Evolutionary conservation across 768 basidiomycete genomes (phyloP), one percentile per base, ranked within the genome.

Genomic region (Crucibulum laeve): DNA sequence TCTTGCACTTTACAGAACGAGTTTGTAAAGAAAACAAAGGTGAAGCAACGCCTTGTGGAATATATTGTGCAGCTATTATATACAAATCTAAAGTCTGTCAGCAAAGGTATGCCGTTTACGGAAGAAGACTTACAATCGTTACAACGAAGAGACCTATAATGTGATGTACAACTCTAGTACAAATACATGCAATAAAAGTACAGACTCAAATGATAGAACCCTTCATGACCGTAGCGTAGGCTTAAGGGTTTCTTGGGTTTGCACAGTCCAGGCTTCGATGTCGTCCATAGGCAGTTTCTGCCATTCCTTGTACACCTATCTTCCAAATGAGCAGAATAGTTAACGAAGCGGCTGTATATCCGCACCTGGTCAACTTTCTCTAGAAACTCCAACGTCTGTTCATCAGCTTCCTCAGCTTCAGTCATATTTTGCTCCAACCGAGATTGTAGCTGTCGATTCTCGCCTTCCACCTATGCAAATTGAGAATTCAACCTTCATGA

Each of bases 251-350:
- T 70, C 66, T 18, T 51, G 58, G 60, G 77, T 59, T 62, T 77
- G 62, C 48, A 85, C 60, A 42, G 78, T 61, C 80, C 80, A 57
- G 55, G 66, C 62, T 36, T 75, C 71, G n/a, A 88, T 76, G 21
- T 84, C 77, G n/a, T 85, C 81, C 40, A 72, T 65, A 1, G 82
- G 80, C 5, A 85, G 54, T 21, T 72, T 64, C 43, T 62, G 59
- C 79, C 82, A 87, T 41, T 67, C 68, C 8, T 65, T 60, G 40
- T 68, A 69, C 1, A 71, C 63, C 82, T 81, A 45, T 43, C 46
- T 34, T 25, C 11, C 37, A 38, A 26, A 18, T 13, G 23, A 34
- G n/a, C 42, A 34, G 26, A 17, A 39, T 11, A 4, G 18, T 17
- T 8, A 45, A 36, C 25, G 18, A 4, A 23, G 15, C 38, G 44